These are phyloP conservation scores for Globisporangium camurandrum DNA, from an alignment of 352 stramenopile species.

Conservation along the genomic window DNA sequence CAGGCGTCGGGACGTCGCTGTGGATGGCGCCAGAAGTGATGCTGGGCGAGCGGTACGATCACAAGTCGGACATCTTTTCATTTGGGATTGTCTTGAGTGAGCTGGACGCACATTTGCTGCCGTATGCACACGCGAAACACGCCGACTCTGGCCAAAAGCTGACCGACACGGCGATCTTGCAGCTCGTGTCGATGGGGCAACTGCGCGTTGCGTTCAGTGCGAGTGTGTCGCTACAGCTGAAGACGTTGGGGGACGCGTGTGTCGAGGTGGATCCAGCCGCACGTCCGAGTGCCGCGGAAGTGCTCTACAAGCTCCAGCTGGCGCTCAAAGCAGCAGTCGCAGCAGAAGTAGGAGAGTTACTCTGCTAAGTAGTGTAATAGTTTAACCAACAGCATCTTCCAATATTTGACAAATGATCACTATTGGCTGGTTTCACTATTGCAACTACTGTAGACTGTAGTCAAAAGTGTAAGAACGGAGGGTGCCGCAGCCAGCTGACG, in stretches of 20 bases:
- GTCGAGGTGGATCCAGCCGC: conserved; percentile 25
- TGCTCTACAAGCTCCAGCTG: conserved; percentile 25
- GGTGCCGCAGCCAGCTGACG: too few relatives aligned
- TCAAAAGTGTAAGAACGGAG: too few relatives aligned
- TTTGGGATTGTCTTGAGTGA: conserved; percentile 45
- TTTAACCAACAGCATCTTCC: too few relatives aligned
- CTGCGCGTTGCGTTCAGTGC: conserved; percentile 34
- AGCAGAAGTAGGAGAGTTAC: too few relatives aligned
- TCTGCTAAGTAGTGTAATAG: too few relatives aligned
- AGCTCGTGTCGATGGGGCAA: conserved; percentile 22
- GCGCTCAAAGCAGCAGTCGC: conserved; percentile 12
- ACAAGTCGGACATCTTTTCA: conserved; percentile 40
- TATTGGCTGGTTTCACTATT: too few relatives aligned
- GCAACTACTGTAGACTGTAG: too few relatives aligned
- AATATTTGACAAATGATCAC: too few relatives aligned
- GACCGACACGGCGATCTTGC: conserved; percentile 29
- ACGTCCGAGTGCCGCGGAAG: conserved; percentile 24
- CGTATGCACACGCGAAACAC: conserved; percentile 21
- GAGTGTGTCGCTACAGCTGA: conserved; percentile 15
- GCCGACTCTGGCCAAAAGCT: conserved; percentile 18
- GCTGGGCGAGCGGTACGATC: conserved; percentile 31
- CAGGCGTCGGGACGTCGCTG: conserved; percentile 35
- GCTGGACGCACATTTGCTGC: conserved; percentile 35
- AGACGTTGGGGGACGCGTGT: conserved; percentile 22
- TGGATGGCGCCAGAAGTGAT: conserved; percentile 56